A percentile compares a stretch with the other conserved stretches of the same genome.
These are phyloP conservation scores for Russula emetica DNA, from an alignment of 768 basidiomycete genomes.

Conservation along the genomic window DNA sequence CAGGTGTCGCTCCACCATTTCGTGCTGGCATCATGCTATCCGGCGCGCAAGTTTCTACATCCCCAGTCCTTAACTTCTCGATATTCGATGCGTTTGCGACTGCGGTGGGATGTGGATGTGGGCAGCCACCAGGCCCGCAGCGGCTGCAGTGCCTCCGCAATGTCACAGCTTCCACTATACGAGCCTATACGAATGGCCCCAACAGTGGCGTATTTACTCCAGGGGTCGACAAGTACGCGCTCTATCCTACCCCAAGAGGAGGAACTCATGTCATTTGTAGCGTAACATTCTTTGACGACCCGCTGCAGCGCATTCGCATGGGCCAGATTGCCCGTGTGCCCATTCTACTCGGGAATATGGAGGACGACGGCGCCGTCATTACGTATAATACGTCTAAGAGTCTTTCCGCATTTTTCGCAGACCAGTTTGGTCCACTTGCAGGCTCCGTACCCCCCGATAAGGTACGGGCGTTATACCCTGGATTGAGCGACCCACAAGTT, in stretches of 20 bases:
- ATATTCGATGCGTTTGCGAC: constrained; percentile 13
- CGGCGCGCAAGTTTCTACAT: not conserved
- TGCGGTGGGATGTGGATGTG: constrained; percentile 29
- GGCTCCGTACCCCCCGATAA: not conserved
- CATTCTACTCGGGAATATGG: constrained; percentile 12
- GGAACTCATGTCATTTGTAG: not conserved
- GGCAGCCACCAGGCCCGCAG: constrained; percentile 25
- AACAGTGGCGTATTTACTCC: not conserved
- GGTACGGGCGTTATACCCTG: constrained; percentile 5
- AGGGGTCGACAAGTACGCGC: constrained; percentile 15
- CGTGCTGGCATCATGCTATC: constrained; percentile 20
- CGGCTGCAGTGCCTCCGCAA: constrained; percentile 30
- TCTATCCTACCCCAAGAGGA: not conserved
- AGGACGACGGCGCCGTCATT: constrained; percentile 9
- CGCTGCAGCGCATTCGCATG: constrained; percentile 13
- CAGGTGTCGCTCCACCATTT: constrained; percentile 1
- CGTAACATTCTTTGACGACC: constrained; percentile 12
- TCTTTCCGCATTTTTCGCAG: not conserved
- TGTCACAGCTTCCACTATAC: constrained; percentile 29
- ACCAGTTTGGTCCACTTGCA: not conserved
- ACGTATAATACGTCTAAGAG: not conserved
- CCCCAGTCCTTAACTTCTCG: not conserved
- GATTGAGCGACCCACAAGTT: constrained; percentile 5
- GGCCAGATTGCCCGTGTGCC: constrained; percentile 5
- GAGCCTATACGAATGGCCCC: constrained; percentile 19